Conservation (phyloP, 2,329 filamentous ascomycete genomes). For the Neofusicoccum ribis region DNA sequence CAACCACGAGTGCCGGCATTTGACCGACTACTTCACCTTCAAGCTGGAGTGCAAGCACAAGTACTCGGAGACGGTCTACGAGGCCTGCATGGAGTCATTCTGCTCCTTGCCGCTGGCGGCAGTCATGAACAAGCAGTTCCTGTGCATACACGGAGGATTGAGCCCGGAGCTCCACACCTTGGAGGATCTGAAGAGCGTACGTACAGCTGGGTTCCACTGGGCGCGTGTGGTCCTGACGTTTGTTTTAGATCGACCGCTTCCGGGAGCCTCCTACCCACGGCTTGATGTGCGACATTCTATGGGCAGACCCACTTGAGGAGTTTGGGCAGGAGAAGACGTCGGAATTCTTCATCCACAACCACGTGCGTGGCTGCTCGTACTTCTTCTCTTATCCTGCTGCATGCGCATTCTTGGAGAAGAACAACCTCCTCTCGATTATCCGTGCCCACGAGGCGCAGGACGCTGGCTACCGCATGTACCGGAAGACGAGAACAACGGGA, state of each 20-base stretch:
- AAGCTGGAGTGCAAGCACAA: constrained; percentile 99
- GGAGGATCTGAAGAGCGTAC: constrained; percentile 85
- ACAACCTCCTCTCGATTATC: constrained; percentile 95
- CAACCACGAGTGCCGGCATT: constrained; percentile 97
- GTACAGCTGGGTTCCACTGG: constrained; percentile 35
- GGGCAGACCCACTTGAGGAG: constrained; percentile 96
- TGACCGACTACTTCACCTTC: constrained; percentile 99
- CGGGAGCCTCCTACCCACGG: constrained; percentile 95
- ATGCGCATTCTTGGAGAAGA: constrained; percentile 97
- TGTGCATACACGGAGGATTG: constrained; percentile 95
- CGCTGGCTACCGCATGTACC: constrained; percentile 98
- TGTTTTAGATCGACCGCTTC: constrained; percentile 84
- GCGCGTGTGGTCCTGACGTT: constrained; percentile 25
- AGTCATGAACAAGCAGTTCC: constrained; percentile 99
- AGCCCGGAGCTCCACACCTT: constrained; percentile 95
- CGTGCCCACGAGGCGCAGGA: constrained; percentile 98
- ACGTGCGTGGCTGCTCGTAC: constrained; percentile 97
- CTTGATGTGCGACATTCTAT: constrained; percentile 98
- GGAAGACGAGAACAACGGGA: constrained; percentile 95
- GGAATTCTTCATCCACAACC: constrained; percentile 97
- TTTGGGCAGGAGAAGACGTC: constrained; percentile 98
- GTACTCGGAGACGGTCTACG: constrained; percentile 93
- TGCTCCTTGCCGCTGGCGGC: constrained; percentile 90
- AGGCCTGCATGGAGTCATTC: constrained; percentile 98
- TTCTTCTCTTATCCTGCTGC: constrained; percentile 99